Conservation (phyloP, 2,329 filamentous ascomycete genomes). For the Westerdykella sp. region DNA sequence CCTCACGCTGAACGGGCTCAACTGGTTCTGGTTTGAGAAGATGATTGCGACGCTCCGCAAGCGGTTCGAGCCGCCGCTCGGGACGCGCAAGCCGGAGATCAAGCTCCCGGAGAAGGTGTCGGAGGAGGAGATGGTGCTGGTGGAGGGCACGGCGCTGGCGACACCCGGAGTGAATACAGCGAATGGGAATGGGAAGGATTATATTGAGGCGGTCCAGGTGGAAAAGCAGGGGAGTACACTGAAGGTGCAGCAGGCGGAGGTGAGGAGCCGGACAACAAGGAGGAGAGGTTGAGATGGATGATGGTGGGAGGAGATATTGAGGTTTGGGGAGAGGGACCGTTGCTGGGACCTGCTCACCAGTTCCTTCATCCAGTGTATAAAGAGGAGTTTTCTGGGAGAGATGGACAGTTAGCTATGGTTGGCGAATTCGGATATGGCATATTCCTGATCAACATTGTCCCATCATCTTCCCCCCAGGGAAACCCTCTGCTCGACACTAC, state of each 20-base stretch:
- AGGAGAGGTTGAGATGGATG: neutral
- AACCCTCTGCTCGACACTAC: too few relatives aligned
- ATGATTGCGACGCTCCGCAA: conserved; percentile 77
- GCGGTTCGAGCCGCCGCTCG: conserved; percentile 59
- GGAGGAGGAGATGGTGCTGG: conserved; percentile 26
- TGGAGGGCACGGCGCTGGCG: conserved; percentile 29
- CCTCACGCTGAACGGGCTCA: conserved; percentile 65
- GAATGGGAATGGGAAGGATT: conserved; percentile 12
- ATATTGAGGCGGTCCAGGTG: conserved; percentile 14
- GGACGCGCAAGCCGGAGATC: conserved; percentile 31
- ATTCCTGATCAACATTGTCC: too few relatives aligned
- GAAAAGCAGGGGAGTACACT: conserved; percentile 19
- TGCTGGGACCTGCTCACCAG: too few relatives aligned
- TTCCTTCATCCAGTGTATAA: too few relatives aligned
- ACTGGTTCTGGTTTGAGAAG: conserved; percentile 81
- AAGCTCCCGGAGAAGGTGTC: conserved; percentile 10
- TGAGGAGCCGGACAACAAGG: conserved; percentile 15
- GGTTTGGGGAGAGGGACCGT: too few relatives aligned
- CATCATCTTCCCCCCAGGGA: too few relatives aligned
- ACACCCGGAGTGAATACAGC: conserved; percentile 15
- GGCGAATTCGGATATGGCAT: too few relatives aligned
- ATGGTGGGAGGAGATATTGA: too few relatives aligned
- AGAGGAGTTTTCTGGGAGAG: too few relatives aligned
- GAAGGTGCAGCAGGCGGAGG: conserved; percentile 23
- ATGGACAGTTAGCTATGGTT: too few relatives aligned